Evolutionary conservation across 129 eudicot genomes (phyloP).

Genomic region (Artemisia argyi): DNA sequence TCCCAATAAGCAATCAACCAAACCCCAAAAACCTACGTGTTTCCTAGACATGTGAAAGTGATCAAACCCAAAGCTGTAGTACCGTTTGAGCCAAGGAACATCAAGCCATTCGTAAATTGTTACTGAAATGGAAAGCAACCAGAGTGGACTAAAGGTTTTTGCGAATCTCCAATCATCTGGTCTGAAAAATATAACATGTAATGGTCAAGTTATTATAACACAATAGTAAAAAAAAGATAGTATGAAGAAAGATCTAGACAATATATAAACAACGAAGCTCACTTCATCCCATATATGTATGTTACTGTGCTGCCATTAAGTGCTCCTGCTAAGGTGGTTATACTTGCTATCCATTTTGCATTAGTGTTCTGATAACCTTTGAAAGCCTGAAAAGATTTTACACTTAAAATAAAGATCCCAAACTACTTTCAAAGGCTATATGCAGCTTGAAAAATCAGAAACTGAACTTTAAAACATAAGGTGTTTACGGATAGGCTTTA

Average conservation of each 20-base stretch:
- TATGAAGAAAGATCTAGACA: neutral
- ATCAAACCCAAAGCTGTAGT: slow-evolving; percentile 80
- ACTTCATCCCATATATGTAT: slow-evolving; percentile 77
- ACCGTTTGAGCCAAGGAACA: slow-evolving; percentile 56
- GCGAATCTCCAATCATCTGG: slow-evolving; percentile 64
- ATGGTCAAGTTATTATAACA: neutral
- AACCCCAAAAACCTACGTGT: slow-evolving; percentile 61
- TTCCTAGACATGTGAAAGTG: slow-evolving; percentile 76
- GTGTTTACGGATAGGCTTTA: neutral
- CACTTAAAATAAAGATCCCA: neutral
- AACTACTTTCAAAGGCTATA: neutral
- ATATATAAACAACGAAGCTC: slow-evolving; percentile 17
- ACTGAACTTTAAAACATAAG: neutral
- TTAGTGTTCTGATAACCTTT: slow-evolving; percentile 61
- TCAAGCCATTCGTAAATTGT: slow-evolving; percentile 74
- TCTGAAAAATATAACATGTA: slow-evolving; percentile 32
- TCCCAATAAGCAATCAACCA: slow-evolving; percentile 61
- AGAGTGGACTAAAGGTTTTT: slow-evolving; percentile 57
- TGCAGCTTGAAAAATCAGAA: too few relatives aligned
- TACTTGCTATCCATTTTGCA: slow-evolving; percentile 70
- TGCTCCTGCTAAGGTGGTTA: slow-evolving; percentile 79
- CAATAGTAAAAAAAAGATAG: neutral
- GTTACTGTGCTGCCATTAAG: slow-evolving; percentile 80
- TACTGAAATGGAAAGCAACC: slow-evolving; percentile 54
- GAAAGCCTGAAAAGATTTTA: slow-evolving; percentile 50